Conservation (phyloP, 2,329 filamentous ascomycete genomes). For the Trichoderma simmonsii region DNA sequence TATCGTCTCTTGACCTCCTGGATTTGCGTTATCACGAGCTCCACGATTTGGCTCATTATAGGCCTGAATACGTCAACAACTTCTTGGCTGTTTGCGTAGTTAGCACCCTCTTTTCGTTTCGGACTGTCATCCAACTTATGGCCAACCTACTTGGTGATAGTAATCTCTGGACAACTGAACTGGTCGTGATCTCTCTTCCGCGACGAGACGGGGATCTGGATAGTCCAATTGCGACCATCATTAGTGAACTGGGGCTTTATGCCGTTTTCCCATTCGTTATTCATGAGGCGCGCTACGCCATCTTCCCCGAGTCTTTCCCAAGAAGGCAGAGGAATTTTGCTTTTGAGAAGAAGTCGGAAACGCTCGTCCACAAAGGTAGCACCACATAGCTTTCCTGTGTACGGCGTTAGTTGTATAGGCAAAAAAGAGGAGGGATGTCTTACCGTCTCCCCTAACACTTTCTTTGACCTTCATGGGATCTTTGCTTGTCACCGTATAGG, state of each 20-base stretch:
- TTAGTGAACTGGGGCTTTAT: constrained; percentile 29
- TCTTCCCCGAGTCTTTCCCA: constrained; percentile 18
- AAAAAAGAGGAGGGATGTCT: no score
- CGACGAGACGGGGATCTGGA: constrained; percentile 22
- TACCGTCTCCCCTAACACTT: constrained; percentile 32
- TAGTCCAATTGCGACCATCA: constrained; percentile 15
- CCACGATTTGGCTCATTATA: constrained; percentile 21
- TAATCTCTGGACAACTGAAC: background rate
- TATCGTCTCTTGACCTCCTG: constrained; percentile 21
- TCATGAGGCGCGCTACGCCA: constrained; percentile 23
- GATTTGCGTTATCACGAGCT: constrained; percentile 28
- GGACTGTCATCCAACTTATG: no score
- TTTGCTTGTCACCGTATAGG: constrained; percentile 29
- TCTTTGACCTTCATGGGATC: constrained; percentile 34
- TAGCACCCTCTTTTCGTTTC: no score
- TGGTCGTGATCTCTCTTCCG: background rate
- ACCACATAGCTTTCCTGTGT: constrained; percentile 37
- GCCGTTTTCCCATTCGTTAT: constrained; percentile 29
- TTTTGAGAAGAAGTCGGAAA: constrained; percentile 31
- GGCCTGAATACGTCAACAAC: constrained; percentile 27
- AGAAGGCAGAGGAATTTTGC: constrained; percentile 5
- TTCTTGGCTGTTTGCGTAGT: no score
- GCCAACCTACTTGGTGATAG: constrained; percentile 5
- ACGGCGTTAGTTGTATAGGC: background rate
- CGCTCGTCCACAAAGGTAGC: constrained; percentile 40